phyloP scores from a whole-genome alignment of 2,329 filamentous ascomycete species.

The Stachybotrys chartarum region DNA sequence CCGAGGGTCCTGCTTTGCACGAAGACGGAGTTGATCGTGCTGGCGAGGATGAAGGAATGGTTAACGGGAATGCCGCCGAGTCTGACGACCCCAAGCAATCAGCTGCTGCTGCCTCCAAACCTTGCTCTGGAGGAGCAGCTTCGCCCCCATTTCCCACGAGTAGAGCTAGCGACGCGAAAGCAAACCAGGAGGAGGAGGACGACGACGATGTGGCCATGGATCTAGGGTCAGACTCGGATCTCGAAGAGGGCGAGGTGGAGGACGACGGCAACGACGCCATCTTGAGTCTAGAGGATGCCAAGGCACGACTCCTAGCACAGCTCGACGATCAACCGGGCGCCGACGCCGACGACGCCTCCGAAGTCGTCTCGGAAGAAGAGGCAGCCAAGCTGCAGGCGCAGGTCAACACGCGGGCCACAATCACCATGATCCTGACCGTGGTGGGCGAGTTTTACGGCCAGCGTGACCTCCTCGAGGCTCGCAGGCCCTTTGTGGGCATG shows the following conservation, averaged over 20 bases:
- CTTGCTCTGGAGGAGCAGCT: neutral
- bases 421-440: slow-evolving; percentile 88
- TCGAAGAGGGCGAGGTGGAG: slow-evolving; percentile 28
- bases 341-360: slow-evolving; percentile 17
- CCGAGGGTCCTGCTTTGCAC: slow-evolving; percentile 31
- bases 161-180: slow-evolving; percentile 4
- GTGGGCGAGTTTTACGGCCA: slow-evolving; percentile 88
- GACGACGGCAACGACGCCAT: slow-evolving; percentile 19
- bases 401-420: slow-evolving; percentile 57
- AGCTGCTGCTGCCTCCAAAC: neutral
- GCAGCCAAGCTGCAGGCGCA: slow-evolving; percentile 24
- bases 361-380: slow-evolving; percentile 14
- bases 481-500: slow-evolving; percentile 51
- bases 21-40: slow-evolving; percentile 36
- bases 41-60: slow-evolving; percentile 9
- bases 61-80: slow-evolving; percentile 7
- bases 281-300: slow-evolving; percentile 39
- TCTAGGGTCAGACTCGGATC: slow-evolving; percentile 23
- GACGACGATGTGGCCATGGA: slow-evolving; percentile 36
- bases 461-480: slow-evolving; percentile 71
- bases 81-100: slow-evolving; percentile 3
- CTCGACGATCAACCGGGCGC: slow-evolving; percentile 21
- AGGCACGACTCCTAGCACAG: slow-evolving; percentile 38
- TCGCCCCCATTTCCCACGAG: neutral
- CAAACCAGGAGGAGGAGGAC: slow-evolving; percentile 18